Percentiles rank a stretch among this genome's conserved stretches.
Evolutionary conservation across 1,139 yeast genomes (phyloP).

Genomic region (Suhomyces anneliseae): DNA sequence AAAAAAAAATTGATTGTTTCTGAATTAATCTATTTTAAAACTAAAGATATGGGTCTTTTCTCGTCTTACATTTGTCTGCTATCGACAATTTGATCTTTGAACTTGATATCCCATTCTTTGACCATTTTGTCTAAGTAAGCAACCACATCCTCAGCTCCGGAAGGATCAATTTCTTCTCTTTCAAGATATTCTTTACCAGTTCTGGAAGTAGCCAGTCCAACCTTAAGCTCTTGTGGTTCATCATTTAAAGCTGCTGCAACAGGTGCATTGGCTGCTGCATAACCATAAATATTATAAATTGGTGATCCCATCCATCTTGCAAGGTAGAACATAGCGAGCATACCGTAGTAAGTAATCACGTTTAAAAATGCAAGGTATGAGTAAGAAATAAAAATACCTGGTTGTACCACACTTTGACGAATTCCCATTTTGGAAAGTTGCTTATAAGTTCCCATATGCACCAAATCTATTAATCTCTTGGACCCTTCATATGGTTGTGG

Average conservation of each 20-base stretch:
- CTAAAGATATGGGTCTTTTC: neutral
- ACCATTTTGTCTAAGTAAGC: slow-evolving; percentile 57
- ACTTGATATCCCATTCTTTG: slow-evolving; percentile 47
- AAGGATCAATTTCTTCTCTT: slow-evolving; percentile 53
- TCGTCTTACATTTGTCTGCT: slow-evolving; percentile 31
- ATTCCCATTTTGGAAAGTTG: slow-evolving; percentile 51
- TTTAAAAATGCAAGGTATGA: slow-evolving; percentile 78
- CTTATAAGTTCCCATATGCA: slow-evolving; percentile 71
- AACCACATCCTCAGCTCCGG: slow-evolving; percentile 65
- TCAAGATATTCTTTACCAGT: slow-evolving; percentile 66
- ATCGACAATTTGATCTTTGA: slow-evolving; percentile 69
- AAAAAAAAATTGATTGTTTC: too few relatives aligned
- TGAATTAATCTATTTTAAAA: too few relatives aligned
- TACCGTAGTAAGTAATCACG: slow-evolving; percentile 76
- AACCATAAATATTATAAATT: slow-evolving; percentile 86
- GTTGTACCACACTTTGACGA: slow-evolving; percentile 78
- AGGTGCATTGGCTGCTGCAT: slow-evolving; percentile 87
- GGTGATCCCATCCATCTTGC: slow-evolving; percentile 82
- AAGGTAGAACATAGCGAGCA: slow-evolving; percentile 80
- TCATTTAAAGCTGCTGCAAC: slow-evolving; percentile 35
- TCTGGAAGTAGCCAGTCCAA: slow-evolving; percentile 70
- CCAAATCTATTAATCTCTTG: slow-evolving; percentile 78
- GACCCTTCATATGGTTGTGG: slow-evolving; percentile 87
- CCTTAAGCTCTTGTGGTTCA: slow-evolving; percentile 55
- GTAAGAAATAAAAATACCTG: slow-evolving; percentile 89